phyloP scores from a whole-genome alignment of 441 rosid genomes.

The Erodium trifolium region DNA sequence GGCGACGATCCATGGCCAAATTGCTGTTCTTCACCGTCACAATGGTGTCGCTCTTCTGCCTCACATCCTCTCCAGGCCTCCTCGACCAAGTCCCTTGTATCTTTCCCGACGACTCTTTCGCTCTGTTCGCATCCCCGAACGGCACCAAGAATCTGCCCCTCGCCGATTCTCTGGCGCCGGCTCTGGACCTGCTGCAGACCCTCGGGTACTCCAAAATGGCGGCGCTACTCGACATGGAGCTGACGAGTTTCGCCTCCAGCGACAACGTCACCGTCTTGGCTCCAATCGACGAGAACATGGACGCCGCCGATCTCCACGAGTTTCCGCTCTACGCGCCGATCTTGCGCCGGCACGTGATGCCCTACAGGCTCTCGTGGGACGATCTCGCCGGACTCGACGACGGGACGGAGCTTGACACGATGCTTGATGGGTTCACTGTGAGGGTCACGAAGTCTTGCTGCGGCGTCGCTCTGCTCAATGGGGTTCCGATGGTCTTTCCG shows the following conservation, averaged over 20 bases:
- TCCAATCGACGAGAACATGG: background rate
- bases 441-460: background rate
- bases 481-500: background rate
- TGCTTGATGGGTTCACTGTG: slow-evolving; percentile 2
- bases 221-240: background rate
- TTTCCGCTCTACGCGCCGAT: background rate
- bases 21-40: background rate
- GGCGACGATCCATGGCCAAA: background rate
- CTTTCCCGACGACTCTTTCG: too few relatives aligned
- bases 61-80: background rate
- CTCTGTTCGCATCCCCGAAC: background rate
- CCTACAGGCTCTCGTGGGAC: slow-evolving; percentile 1
- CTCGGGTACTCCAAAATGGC: background rate
- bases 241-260: background rate
- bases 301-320: background rate
- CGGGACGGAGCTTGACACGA: background rate
- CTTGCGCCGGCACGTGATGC: slow-evolving; percentile 1
- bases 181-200: background rate
- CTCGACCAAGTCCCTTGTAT: too few relatives aligned
- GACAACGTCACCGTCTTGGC: slow-evolving; percentile 2
- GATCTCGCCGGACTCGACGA: background rate
- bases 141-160: background rate
- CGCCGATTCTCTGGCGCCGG: too few relatives aligned
- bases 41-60: slow-evolving; percentile 1
- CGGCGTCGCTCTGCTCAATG: slow-evolving; percentile 3